Evolutionary conservation across 2,329 filamentous ascomycete genomes (phyloP), one percentile per base, ranked within the genome.

Genomic region (Colletotrichum incanum): DNA sequence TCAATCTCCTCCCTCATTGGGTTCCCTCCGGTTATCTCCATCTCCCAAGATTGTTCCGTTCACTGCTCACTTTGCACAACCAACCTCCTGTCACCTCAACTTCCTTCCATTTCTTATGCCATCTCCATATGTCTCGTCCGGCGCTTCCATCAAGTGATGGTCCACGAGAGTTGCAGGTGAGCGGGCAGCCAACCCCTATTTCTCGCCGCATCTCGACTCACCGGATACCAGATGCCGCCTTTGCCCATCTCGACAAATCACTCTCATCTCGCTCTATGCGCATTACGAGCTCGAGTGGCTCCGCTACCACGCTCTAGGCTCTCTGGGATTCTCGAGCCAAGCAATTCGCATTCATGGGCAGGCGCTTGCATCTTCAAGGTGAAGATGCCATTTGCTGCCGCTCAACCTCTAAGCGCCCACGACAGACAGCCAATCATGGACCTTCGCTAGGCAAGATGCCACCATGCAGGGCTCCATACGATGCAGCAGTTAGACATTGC

Each of bases 331-430:
- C 54, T 69, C 52, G 28, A 59, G 69, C 69, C 69, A 72, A 72
- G 69, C 59, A 63, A 63, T 64, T 45, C 59, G 39, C 71, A 20
- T 45, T 62, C 67, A 56, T 45, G 67, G 71, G 66, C 71, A 73
- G 72, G 68, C 72, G 72, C 72, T 73, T 73, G 63, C 68, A 68
- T 49, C 50, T 66, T 28, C 31, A 23, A 63, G 39, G 58, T 67
- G 68, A 72, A 64, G 72, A 72, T 67, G 69, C 70, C 52, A 65
- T 70, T 65, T 65, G 64, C 63, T 72, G 58, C 49, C 58, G 50
- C 62, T 59, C 70, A 61, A 28, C 58, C 54, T 63, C 54, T 75
- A 75, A 75, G 74, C 74, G 74, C 74, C 74, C 74, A 67, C 28
- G 56, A 56, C 43, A 28, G 7, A 8, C 59, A 63, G 50, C 74